Conservation (phyloP, 1,284 basidiomycete genomes). For the Nidula niveotomentosa region DNA sequence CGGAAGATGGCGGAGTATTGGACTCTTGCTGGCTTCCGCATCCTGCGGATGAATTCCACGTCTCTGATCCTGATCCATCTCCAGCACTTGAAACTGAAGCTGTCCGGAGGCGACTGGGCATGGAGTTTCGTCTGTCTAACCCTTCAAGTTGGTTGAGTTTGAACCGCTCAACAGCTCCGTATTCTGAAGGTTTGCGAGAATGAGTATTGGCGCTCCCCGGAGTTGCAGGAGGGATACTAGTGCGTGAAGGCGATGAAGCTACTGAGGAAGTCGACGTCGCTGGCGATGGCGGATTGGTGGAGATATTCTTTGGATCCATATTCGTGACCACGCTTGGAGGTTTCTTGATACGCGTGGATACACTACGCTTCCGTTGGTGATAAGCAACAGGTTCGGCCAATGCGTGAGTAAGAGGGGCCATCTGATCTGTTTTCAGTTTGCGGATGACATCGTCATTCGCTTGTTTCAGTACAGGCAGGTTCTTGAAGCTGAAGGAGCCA, state of each 20-base stretch:
- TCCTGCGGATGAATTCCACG: constrained; percentile 63
- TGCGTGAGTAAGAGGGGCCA: constrained; percentile 70
- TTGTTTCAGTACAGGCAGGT: constrained; percentile 94
- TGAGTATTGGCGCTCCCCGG: constrained; percentile 65
- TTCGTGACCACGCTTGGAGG: constrained; percentile 74
- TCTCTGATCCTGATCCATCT: constrained; percentile 75
- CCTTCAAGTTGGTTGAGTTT: constrained; percentile 78
- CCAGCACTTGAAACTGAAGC: constrained; percentile 81
- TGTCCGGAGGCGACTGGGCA: constrained; percentile 86
- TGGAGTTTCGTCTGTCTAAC: constrained; percentile 78
- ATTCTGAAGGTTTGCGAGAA: constrained; percentile 82
- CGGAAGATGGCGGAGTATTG: constrained; percentile 76
- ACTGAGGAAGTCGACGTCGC: constrained; percentile 93
- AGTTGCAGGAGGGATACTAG: constrained; percentile 69
- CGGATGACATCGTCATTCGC: constrained; percentile 99
- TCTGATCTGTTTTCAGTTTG: constrained; percentile 86
- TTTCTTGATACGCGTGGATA: constrained; percentile 76
- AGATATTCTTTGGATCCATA: constrained; percentile 56
- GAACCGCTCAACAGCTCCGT: constrained; percentile 82
- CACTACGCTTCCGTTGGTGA: constrained; percentile 67
- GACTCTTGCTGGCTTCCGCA: constrained; percentile 49
- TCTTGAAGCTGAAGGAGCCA: constrained; percentile 98
- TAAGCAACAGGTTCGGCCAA: constrained; percentile 60
- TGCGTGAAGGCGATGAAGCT: constrained; percentile 86
- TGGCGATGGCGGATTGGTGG: constrained; percentile 81